A percentile compares a stretch with the other conserved stretches of the same genome.
phyloP scores from a whole-genome alignment of 192 early-diverging fungal species.

The Geranomyces michiganensis region DNA sequence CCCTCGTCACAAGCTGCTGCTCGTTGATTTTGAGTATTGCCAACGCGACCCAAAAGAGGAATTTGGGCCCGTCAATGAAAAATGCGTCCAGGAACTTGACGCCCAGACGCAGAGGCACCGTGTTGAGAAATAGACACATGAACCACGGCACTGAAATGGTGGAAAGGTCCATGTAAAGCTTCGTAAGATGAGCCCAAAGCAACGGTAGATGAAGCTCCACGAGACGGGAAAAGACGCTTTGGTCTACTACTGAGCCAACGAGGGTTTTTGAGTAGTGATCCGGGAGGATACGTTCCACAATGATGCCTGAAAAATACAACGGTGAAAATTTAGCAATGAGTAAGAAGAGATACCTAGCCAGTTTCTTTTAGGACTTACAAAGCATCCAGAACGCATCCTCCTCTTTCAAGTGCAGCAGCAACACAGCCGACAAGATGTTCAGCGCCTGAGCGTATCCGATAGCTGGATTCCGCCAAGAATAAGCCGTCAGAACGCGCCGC shows the following conservation, averaged over 20 bases:
- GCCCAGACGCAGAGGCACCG: conserved; percentile 51
- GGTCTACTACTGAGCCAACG: conserved; percentile 63
- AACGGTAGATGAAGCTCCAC: conserved; percentile 50
- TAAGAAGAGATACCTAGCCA: background rate
- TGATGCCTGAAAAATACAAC: conserved; percentile 38
- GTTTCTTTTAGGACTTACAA: conserved; percentile 48
- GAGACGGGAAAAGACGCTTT: conserved; percentile 53
- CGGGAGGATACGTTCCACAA: conserved; percentile 59
- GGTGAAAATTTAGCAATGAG: background rate
- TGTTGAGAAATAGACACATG: conserved; percentile 60
- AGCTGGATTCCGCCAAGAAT: conserved; percentile 62
- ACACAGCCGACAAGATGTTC: conserved; percentile 61
- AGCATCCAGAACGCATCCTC: conserved; percentile 66
- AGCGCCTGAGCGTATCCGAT: conserved; percentile 68
- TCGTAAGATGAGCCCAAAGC: conserved; percentile 49
- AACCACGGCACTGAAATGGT: conserved; percentile 67
- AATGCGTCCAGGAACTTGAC: conserved; percentile 60
- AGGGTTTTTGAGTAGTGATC: conserved; percentile 67
- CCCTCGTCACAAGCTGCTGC: conserved; percentile 41
- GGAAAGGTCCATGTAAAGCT: conserved; percentile 62
- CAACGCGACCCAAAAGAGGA: conserved; percentile 61
- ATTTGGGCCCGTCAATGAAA: conserved; percentile 68
- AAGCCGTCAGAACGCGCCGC: conserved; percentile 57
- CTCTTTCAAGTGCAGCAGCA: conserved; percentile 57
- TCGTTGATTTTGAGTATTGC: conserved; percentile 62